Evolutionary conservation across 2,329 filamentous ascomycete species (phyloP).

Genomic region (Exophiala dermatitidis): DNA sequence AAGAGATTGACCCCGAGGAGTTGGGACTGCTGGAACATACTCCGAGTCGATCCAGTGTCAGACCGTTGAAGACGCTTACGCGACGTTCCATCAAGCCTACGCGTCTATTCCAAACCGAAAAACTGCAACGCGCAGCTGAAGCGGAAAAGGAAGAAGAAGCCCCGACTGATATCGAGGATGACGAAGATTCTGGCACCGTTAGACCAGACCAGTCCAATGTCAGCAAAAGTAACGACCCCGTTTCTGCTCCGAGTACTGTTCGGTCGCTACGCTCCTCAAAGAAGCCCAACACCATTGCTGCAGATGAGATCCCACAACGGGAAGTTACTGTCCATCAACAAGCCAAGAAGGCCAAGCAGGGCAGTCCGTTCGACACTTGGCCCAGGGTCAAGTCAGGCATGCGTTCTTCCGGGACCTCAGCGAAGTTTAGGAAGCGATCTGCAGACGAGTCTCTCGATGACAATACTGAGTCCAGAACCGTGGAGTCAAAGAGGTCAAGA

Average conservation of each 20-base stretch:
- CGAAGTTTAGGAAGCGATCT: conserved; percentile 20
- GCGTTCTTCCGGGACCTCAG: conserved; percentile 4
- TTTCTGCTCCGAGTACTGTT: conserved; percentile 7
- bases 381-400: conserved; percentile 22
- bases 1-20: conserved; percentile 37
- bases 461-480: not conserved
- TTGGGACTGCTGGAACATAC: conserved; percentile 37
- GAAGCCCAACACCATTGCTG: not conserved
- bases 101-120: conserved; percentile 49
- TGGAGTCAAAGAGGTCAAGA: conserved; percentile 9
- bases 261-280: conserved; percentile 15
- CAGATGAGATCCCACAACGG: not conserved
- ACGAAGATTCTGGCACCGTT: conserved; percentile 7
- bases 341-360: conserved; percentile 7
- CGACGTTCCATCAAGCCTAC: conserved; percentile 54
- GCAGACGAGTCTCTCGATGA: conserved; percentile 16
- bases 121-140: conserved; percentile 36
- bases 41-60: conserved; percentile 32
- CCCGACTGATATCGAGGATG: conserved; percentile 48
- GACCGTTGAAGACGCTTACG: conserved; percentile 44
- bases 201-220: not conserved
- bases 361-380: conserved; percentile 28
- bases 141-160: conserved; percentile 46
- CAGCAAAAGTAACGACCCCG: not conserved
- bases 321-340: not conserved